Evolutionary conservation across 1,284 basidiomycete genomes (phyloP).

Genomic region (Xanthoconium separans): DNA sequence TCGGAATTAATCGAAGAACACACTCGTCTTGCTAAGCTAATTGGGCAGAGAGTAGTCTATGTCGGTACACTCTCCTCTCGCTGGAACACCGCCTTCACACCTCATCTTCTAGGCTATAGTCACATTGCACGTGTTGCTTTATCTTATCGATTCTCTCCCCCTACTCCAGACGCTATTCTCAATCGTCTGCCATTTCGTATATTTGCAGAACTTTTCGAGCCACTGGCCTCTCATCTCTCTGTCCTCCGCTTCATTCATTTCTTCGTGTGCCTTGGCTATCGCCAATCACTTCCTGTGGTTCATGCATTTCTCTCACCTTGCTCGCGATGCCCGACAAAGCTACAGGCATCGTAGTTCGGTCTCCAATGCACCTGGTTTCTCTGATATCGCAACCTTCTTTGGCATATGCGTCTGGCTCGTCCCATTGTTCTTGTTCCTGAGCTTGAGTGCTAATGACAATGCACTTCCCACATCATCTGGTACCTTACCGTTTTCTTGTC

Average conservation of each 20-base stretch:
- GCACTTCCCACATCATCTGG: slow-evolving; percentile 69
- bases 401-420: slow-evolving; percentile 91
- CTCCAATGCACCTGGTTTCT: slow-evolving; percentile 60
- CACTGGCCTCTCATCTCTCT: slow-evolving; percentile 91
- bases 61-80: slow-evolving; percentile 49
- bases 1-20: slow-evolving; percentile 96
- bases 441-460: slow-evolving; percentile 93
- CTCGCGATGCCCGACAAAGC: slow-evolving; percentile 49
- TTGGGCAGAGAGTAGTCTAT: slow-evolving; percentile 83
- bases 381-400: slow-evolving; percentile 92
- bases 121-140: slow-evolving; percentile 72
- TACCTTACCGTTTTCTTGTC: slow-evolving; percentile 22
- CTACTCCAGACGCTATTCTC: slow-evolving; percentile 74
- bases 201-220: slow-evolving; percentile 86
- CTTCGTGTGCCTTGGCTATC: slow-evolving; percentile 81
- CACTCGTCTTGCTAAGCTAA: slow-evolving; percentile 71
- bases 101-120: slow-evolving; percentile 63
- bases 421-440: slow-evolving; percentile 89
- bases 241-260: slow-evolving; percentile 77
- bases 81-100: slow-evolving; percentile 1
- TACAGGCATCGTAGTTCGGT: slow-evolving; percentile 43
- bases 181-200: slow-evolving; percentile 79
- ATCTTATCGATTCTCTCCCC: slow-evolving; percentile 79
- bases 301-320: slow-evolving; percentile 80
- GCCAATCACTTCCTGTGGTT: slow-evolving; percentile 94